Conservation (phyloP, 2,329 filamentous ascomycete genomes). For the Cercospora zeina region DNA sequence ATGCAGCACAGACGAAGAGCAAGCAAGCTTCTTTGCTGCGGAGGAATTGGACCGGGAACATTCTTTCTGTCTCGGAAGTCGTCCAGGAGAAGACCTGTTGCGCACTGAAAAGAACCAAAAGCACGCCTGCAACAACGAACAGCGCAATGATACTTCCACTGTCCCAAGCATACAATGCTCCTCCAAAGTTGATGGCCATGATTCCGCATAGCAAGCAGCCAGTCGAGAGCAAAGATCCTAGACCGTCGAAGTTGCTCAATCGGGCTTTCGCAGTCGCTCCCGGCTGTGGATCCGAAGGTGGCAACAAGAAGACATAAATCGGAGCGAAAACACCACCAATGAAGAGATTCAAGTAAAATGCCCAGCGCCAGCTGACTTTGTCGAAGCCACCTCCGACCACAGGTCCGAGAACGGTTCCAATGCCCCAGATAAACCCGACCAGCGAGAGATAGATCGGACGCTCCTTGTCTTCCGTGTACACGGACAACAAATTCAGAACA, state of each 20-base stretch:
- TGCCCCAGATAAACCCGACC: neutral
- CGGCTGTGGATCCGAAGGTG: neutral
- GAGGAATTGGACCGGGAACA: conserved; percentile 55
- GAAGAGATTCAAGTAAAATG: neutral
- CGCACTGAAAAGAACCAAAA: conserved; percentile 24
- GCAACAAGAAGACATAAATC: neutral
- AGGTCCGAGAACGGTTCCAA: neutral
- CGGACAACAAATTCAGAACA: neutral
- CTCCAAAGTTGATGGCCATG: neutral
- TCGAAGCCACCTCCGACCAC: neutral
- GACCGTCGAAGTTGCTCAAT: neutral
- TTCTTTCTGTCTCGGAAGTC: conserved; percentile 42
- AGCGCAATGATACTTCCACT: neutral
- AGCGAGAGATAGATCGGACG: neutral
- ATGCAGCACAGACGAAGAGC: conserved; percentile 43
- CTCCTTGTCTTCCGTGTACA: neutral
- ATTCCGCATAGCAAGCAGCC: neutral
- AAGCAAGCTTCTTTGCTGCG: conserved; percentile 48
- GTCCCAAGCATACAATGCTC: neutral
- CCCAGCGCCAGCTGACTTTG: neutral
- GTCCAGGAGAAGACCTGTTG: conserved; percentile 54
- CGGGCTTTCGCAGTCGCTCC: neutral
- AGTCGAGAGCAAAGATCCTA: neutral
- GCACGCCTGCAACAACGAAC: neutral
- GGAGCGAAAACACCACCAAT: neutral